phyloP scores from a whole-genome alignment of 148 eudicot genomes.

The Suaeda aralocaspica region DNA sequence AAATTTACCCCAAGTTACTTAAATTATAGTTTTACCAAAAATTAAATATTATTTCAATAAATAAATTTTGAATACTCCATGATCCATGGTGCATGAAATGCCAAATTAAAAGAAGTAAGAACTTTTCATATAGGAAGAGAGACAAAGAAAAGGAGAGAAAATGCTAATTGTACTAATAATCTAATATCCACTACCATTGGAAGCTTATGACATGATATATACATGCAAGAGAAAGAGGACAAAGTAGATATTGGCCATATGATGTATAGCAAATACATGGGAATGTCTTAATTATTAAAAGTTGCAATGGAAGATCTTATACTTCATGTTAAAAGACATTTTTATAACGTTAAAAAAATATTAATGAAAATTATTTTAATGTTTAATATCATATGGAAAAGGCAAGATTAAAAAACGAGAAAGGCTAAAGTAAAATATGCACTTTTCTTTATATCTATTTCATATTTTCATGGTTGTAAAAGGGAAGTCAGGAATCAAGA shows the following conservation, averaged over 20 bases:
- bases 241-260: neutral
- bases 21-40: too few species aligned
- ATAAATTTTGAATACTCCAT: too few species aligned
- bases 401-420: neutral
- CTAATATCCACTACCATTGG: too few species aligned
- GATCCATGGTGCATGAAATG: too few species aligned
- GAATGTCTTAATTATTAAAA: slow-evolving; percentile 8
- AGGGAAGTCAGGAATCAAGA: neutral
- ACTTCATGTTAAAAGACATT: neutral
- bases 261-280: neutral
- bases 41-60: too few species aligned
- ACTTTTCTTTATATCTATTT: neutral
- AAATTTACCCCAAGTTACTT: too few species aligned
- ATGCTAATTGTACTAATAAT: too few species aligned
- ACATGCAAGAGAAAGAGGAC: neutral
- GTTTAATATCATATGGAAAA: too few species aligned
- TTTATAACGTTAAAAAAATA: too few species aligned
- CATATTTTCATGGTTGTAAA: neutral
- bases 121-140: neutral
- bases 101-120: too few species aligned
- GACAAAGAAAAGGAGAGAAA: neutral
- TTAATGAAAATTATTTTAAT: too few species aligned
- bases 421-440: neutral
- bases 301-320: slow-evolving; percentile 10
- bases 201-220: slow-evolving; percentile 7